phyloP scores from a whole-genome alignment of 371 early-diverging fungal species.

The Mortierella sp. region DNA sequence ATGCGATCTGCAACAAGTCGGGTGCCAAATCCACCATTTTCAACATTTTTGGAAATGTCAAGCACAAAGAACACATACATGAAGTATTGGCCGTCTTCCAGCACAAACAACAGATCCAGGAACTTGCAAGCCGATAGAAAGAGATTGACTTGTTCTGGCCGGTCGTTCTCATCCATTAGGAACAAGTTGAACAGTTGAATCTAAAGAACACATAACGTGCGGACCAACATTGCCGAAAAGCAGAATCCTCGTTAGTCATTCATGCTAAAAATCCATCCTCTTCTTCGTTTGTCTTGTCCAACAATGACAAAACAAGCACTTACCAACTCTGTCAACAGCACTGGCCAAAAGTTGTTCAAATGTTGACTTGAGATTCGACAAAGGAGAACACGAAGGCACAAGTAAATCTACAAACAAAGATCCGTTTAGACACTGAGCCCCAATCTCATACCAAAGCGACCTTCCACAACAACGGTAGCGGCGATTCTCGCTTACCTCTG shows the following conservation, averaged over 20 bases:
- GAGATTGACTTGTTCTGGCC: constrained; percentile 77
- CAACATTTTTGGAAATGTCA: no score
- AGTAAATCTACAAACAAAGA: constrained; percentile 63
- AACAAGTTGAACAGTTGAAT: constrained; percentile 70
- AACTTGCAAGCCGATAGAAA: constrained; percentile 90
- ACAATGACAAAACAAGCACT: constrained; percentile 8
- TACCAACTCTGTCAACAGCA: constrained; percentile 88
- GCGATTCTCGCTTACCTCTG: constrained; percentile 63
- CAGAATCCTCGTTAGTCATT: no score
- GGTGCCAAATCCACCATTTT: no score
- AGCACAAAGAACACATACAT: constrained; percentile 65
- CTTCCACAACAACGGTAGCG: no score
- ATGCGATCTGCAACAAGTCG: no score
- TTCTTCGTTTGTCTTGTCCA: neutral
- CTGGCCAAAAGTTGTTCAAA: constrained; percentile 90
- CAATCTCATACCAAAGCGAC: no score
- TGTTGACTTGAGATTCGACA: constrained; percentile 82
- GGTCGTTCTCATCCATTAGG: constrained; percentile 60
- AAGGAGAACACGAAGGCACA: constrained; percentile 85
- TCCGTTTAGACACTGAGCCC: no score
- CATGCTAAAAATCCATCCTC: no score
- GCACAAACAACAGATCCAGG: constrained; percentile 81
- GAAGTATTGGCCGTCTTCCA: constrained; percentile 86
- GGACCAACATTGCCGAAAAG: neutral
- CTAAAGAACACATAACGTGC: constrained; percentile 33